A percentile compares a stretch with the other conserved stretches of the same genome.
These are phyloP conservation scores for Cynara cardunculus DNA, from an alignment of 129 eudicot species.

Conservation along the genomic window DNA sequence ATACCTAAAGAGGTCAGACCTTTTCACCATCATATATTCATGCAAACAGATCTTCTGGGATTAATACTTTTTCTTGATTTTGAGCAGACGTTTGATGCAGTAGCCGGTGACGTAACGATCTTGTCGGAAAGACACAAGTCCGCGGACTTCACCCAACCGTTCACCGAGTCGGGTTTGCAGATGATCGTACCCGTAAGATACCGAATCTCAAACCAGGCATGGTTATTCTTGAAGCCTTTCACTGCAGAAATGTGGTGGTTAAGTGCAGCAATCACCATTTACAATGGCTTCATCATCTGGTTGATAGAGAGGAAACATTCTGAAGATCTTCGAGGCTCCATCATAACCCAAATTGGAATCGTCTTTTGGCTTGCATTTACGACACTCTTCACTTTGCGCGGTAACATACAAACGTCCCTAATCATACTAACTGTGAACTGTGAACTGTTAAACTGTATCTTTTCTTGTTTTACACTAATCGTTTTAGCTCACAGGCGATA, in stretches of 20 bases:
- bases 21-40: not conserved
- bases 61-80: not conserved
- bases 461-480: not conserved
- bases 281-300: conserved; percentile 49
- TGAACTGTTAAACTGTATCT: not conserved
- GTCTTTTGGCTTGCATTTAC: conserved; percentile 42
- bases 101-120: conserved; percentile 50
- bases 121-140: conserved; percentile 29
- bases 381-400: conserved; percentile 45
- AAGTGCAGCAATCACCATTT: conserved; percentile 35
- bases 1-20: conserved; percentile 32
- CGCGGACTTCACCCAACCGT: conserved; percentile 56
- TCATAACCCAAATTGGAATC: conserved; percentile 28
- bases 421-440: not conserved
- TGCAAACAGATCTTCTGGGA: not conserved
- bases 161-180: conserved; percentile 52
- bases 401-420: conserved; percentile 3
- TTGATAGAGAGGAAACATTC: conserved; percentile 31
- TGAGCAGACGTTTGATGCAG: conserved; percentile 37
- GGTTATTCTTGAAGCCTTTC: conserved; percentile 61
- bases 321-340: conserved; percentile 5
- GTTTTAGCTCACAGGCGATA: conserved; percentile 35
- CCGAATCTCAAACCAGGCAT: conserved; percentile 30
- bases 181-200: conserved; percentile 44
- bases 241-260: conserved; percentile 45